phyloP scores from a whole-genome alignment of 1,139 yeast genomes.

The Barnettozyma hawaiiensis region DNA sequence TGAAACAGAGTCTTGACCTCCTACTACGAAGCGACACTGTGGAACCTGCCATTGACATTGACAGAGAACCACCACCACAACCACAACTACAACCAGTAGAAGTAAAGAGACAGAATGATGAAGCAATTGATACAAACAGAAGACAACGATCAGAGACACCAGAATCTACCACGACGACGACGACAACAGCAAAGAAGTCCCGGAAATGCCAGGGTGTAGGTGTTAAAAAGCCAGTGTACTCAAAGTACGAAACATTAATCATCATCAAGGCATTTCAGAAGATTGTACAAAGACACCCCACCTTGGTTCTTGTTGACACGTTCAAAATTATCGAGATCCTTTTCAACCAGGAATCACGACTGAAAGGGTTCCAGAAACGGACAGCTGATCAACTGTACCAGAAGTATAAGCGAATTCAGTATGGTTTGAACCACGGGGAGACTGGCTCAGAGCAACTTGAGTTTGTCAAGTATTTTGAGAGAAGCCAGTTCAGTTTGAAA shows the following conservation, averaged over 20 bases:
- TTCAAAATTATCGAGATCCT: constrained; percentile 21
- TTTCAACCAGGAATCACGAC: constrained; percentile 20
- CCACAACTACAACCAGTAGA: too few relatives aligned
- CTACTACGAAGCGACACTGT: background rate
- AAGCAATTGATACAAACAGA: background rate
- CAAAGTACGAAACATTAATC: constrained; percentile 22
- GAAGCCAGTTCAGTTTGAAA: constrained; percentile 16
- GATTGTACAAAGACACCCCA: constrained; percentile 18
- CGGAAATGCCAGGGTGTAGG: constrained; percentile 25
- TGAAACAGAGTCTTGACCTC: background rate
- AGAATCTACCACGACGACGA: background rate
- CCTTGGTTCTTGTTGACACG: constrained; percentile 19
- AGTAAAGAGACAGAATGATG: background rate
- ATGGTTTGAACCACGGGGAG: constrained; percentile 23
- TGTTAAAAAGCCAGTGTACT: constrained; percentile 23
- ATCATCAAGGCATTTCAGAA: constrained; percentile 22
- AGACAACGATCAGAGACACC: constrained; percentile 2
- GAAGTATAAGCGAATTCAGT: constrained; percentile 24
- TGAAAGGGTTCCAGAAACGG: constrained; percentile 22
- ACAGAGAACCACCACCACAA: too few relatives aligned
- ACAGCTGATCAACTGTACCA: constrained; percentile 25
- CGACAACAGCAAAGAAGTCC: constrained; percentile 13
- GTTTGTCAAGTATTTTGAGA: constrained; percentile 17
- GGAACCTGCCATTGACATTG: background rate
- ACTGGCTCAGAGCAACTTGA: constrained; percentile 12